Conservation (phyloP, 768 basidiomycete genomes). For the Leccinum subgranulosum region DNA sequence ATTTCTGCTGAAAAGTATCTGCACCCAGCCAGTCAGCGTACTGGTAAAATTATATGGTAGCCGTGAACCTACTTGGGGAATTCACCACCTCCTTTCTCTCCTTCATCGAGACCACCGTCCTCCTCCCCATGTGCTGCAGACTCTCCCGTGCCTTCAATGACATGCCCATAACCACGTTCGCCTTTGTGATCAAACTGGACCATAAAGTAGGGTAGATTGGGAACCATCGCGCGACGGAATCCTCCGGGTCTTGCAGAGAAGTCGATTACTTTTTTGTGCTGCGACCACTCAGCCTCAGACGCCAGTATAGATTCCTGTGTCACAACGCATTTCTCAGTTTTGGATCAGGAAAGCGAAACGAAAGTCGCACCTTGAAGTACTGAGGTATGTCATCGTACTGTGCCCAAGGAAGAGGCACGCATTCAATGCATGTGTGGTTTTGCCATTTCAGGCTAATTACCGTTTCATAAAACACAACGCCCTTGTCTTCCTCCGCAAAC, state of each 20-base stretch:
- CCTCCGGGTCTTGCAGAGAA: constrained; percentile 89
- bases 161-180: constrained; percentile 96
- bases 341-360: background rate
- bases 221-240: constrained; percentile 92
- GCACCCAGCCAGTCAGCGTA: constrained; percentile 7
- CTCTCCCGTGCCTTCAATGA: constrained; percentile 88
- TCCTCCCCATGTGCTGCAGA: constrained; percentile 59
- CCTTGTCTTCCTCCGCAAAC: constrained; percentile 90
- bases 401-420: constrained; percentile 88
- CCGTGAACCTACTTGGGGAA: constrained; percentile 70
- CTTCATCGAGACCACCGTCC: constrained; percentile 70
- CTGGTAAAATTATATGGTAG: background rate
- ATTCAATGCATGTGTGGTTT: constrained; percentile 91
- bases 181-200: constrained; percentile 98
- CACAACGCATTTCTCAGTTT: constrained; percentile 3
- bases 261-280: constrained; percentile 96
- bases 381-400: constrained; percentile 84
- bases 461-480: constrained; percentile 94
- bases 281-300: constrained; percentile 96
- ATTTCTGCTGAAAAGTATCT: constrained; percentile 97
- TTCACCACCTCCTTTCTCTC: constrained; percentile 86
- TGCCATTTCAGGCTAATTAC: constrained; percentile 84
- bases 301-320: constrained; percentile 85
- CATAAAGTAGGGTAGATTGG: constrained; percentile 98
- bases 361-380: constrained; percentile 74